These are phyloP conservation scores for Xylaria acuta DNA, from an alignment of 495 filamentous ascomycete species.

Conservation along the genomic window DNA sequence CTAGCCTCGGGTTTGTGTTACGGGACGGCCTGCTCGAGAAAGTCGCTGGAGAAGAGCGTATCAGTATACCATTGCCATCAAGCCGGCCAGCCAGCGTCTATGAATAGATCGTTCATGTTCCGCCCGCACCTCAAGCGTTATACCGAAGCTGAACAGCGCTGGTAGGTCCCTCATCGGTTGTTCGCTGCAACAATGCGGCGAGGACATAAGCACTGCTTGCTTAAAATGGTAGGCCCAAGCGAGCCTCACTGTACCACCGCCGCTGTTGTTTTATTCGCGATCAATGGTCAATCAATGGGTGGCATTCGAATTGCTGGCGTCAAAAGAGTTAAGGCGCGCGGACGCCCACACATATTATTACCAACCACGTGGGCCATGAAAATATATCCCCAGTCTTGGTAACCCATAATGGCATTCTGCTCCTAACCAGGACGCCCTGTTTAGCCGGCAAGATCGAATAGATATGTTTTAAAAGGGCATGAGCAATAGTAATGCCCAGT, in stretches of 20 bases:
- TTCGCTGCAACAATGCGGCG: neutral
- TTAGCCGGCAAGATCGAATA: neutral
- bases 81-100: neutral
- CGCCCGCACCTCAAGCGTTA: constrained; percentile 4
- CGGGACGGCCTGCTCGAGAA: neutral
- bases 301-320: neutral
- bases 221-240: constrained; percentile 6
- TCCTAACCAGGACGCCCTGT: neutral
- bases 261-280: neutral
- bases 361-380: neutral
- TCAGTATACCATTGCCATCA: neutral
- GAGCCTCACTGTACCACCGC: neutral
- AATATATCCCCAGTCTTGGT: neutral
- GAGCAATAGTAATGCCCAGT: neutral
- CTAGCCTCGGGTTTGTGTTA: constrained; percentile 3
- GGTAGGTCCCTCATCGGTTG: neutral
- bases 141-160: constrained; percentile 9
- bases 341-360: neutral
- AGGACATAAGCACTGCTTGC: neutral
- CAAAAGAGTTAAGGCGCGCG: neutral
- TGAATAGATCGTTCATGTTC: constrained; percentile 1
- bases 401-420: neutral
- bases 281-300: neutral
- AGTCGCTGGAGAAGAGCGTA: constrained; percentile 1
- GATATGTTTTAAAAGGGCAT: no score